Conservation (phyloP, 768 basidiomycete genomes). For the Lentinus tigrinus region DNA sequence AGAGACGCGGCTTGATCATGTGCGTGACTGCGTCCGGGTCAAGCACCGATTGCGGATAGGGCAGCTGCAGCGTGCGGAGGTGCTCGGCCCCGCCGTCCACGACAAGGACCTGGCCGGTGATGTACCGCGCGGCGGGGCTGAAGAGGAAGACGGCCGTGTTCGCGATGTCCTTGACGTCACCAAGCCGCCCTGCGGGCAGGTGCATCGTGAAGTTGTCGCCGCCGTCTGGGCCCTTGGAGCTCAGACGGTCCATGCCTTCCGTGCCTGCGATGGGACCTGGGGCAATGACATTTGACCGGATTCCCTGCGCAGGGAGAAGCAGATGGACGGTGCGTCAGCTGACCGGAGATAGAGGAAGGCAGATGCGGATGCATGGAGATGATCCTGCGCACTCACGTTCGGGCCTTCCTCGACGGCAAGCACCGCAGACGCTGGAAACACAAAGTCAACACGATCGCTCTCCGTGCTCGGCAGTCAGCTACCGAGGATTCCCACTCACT, state of each 20-base stretch:
- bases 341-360: background rate
- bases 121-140: conserved; percentile 73
- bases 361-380: background rate
- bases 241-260: conserved; percentile 68
- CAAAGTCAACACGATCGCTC: background rate
- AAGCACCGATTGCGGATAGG: conserved; percentile 64
- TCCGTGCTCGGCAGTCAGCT: background rate
- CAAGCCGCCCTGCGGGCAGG: conserved; percentile 48
- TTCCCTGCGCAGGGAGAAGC: conserved; percentile 44
- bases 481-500: conserved; percentile 25
- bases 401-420: conserved; percentile 95
- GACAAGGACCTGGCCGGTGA: conserved; percentile 73
- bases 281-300: conserved; percentile 84
- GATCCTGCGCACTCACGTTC: conserved; percentile 41
- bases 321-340: background rate
- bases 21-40: conserved; percentile 52
- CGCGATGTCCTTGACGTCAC: conserved; percentile 61
- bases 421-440: conserved; percentile 57
- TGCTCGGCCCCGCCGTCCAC: conserved; percentile 70
- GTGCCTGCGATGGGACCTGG: conserved; percentile 83
- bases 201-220: conserved; percentile 23
- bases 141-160: conserved; percentile 79
- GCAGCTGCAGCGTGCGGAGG: conserved; percentile 45
- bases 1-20: conserved; percentile 49
- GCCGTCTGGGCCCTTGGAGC: conserved; percentile 17